Conservation (phyloP, 2,329 filamentous ascomycete genomes). For the Colletotrichum acutatum region DNA sequence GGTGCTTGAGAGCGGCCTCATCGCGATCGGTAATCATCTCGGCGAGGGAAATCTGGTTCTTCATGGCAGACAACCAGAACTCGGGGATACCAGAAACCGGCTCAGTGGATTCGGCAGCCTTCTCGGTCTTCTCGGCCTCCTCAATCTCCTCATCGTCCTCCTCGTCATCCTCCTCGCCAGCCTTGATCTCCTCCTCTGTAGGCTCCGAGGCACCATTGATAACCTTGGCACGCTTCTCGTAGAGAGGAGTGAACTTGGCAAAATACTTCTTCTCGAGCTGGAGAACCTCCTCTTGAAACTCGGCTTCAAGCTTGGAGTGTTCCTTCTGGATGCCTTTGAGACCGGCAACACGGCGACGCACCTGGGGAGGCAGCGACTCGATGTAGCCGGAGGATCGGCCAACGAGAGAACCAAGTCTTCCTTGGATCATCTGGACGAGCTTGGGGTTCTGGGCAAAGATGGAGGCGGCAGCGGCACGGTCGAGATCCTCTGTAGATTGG, state of each 20-base stretch:
- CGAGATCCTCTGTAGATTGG: slow-evolving; percentile 81
- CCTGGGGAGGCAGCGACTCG: slow-evolving; percentile 89
- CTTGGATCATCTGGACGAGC: slow-evolving; percentile 97
- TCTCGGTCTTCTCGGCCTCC: slow-evolving; percentile 66
- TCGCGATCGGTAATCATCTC: slow-evolving; percentile 99
- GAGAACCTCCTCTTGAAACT: slow-evolving; percentile 98
- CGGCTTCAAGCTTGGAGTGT: slow-evolving; percentile 96
- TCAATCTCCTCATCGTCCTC: slow-evolving; percentile 73
- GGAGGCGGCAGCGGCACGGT: slow-evolving; percentile 86
- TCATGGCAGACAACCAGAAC: slow-evolving; percentile 99
- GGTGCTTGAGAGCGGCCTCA: slow-evolving; percentile 89
- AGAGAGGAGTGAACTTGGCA: slow-evolving; percentile 96
- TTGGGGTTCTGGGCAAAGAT: slow-evolving; percentile 96
- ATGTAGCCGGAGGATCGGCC: slow-evolving; percentile 97
- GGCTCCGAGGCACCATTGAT: slow-evolving; percentile 90
- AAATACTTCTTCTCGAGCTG: slow-evolving; percentile 99
- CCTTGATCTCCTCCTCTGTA: slow-evolving; percentile 85
- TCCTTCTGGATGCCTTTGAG: slow-evolving; percentile 99
- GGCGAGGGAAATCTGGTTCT: slow-evolving; percentile 96
- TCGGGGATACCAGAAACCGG: slow-evolving; percentile 87
- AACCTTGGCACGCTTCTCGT: slow-evolving; percentile 93
- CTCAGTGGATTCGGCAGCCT: slow-evolving; percentile 62
- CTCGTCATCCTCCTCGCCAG: slow-evolving; percentile 83
- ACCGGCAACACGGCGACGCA: slow-evolving; percentile 93
- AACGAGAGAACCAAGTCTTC: slow-evolving; percentile 91